A percentile compares a stretch with the other conserved stretches of the same genome.
Evolutionary conservation across 352 stramenopile species (phyloP).

Genomic region (Globisporangium barbulae): DNA sequence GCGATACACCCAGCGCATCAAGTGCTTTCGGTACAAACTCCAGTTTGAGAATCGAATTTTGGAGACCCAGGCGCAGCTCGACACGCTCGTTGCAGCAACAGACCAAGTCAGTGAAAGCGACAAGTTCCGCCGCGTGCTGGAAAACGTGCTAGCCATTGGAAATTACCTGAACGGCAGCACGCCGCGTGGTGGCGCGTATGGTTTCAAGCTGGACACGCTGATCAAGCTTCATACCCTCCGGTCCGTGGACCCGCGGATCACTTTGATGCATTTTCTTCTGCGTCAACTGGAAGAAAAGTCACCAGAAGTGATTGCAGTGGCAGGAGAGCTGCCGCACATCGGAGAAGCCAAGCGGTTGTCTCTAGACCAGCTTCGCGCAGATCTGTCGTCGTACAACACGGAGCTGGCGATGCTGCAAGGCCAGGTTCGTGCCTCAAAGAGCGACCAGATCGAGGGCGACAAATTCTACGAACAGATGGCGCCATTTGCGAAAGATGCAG

Average conservation of each 20-base stretch:
- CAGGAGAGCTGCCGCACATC: conserved; percentile 75
- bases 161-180: conserved; percentile 93
- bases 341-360: conserved; percentile 74
- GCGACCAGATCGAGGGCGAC: conserved; percentile 64
- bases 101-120: conserved; percentile 80
- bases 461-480: conserved; percentile 82
- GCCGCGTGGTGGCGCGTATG: conserved; percentile 83
- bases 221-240: conserved; percentile 88
- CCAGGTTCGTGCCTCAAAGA: conserved; percentile 77
- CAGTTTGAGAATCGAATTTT: conserved; percentile 85
- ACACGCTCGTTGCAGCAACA: conserved; percentile 76
- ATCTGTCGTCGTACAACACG: conserved; percentile 80
- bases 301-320: conserved; percentile 76
- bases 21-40: conserved; percentile 85
- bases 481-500: conserved; percentile 77
- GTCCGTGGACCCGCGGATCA: conserved; percentile 72
- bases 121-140: conserved; percentile 74
- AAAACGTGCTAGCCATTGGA: conserved; percentile 86
- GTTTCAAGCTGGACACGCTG: conserved; percentile 90
- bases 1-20: conserved; percentile 85
- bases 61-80: conserved; percentile 78
- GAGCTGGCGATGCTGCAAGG: conserved; percentile 83
- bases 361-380: conserved; percentile 76
- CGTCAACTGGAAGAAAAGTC: conserved; percentile 75
- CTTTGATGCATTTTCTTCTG: conserved; percentile 80